Percentiles rank a stretch among this genome's conserved stretches.
phyloP scores from a whole-genome alignment of 495 filamentous ascomycete species.

The Hamigera avellanea region DNA sequence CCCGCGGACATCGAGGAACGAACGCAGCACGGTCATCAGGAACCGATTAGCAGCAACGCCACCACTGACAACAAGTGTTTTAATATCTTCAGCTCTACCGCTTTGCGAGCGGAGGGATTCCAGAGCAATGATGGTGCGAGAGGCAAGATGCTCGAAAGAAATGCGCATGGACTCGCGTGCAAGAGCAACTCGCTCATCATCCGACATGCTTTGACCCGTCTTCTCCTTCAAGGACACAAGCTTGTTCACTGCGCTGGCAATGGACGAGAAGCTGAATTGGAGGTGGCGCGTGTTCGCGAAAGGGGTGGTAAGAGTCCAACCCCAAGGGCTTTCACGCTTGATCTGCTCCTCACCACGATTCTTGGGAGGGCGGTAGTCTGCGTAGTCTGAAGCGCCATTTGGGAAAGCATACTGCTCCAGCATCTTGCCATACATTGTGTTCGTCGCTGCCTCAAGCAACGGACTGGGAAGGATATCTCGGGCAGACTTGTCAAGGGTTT shows the following conservation, averaged over 20 bases:
- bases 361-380: conserved; percentile 43
- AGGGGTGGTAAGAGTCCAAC: conserved; percentile 47
- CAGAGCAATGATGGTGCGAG: conserved; percentile 58
- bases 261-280: conserved; percentile 54
- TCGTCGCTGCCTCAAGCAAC: conserved; percentile 29
- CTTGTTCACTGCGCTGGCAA: conserved; percentile 41
- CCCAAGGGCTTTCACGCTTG: conserved; percentile 30
- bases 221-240: conserved; percentile 24
- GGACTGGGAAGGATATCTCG: conserved; percentile 54
- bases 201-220: conserved; percentile 7
- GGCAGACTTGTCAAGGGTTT: conserved; percentile 75
- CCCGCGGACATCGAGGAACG: conserved; percentile 51
- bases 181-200: conserved; percentile 45
- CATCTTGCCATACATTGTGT: conserved; percentile 63
- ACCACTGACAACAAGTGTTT: conserved; percentile 70
- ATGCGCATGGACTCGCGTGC: conserved; percentile 64
- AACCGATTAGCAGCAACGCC: conserved; percentile 81
- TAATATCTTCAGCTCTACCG: conserved; percentile 19
- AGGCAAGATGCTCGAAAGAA: conserved; percentile 80
- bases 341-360: conserved; percentile 42
- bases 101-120: conserved; percentile 18
- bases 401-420: conserved; percentile 68
- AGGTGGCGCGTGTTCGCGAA: conserved; percentile 38
- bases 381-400: conserved; percentile 29
- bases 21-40: conserved; percentile 54